Base-by-base conservation (phyloP, 805 yeast genomes). In the Komagataella populi region DNA sequence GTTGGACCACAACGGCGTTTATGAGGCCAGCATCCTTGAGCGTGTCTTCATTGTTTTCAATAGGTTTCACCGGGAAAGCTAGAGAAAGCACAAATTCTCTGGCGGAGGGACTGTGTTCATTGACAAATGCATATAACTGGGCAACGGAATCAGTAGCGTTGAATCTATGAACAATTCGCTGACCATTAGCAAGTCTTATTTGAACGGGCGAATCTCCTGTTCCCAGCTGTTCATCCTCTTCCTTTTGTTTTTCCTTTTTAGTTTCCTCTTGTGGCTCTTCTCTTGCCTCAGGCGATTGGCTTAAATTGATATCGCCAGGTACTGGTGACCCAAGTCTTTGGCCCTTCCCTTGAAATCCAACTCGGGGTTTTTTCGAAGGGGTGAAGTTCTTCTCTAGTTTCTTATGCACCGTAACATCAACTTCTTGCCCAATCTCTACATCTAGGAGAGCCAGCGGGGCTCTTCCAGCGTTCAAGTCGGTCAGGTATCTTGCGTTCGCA, bases 401-500 rank as follows among this genome's bases (percentile, higher is more conserved):
- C 61, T 83, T 82, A 53, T 76, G 75, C n/a, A 93, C 93, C 45
- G 81, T 78, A 17, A 91, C 96, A 61, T 90, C 96, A 23, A 93
- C 98, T 55, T 86, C 93, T 70, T 91, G 97, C 48, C 95, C 96
- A 62, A 81, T 81, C 59, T 83, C 80, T 16, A 91, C 97, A 56
- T 86, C 80, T 56, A 93, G 72, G 50, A 93, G 68, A 36, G 84
- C 77, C 55, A 91, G 68, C 17, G 99, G 99, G 0, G 96, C 99
- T 53, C 95, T 75, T 7, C 99, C 99, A 52, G 81, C 76, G 61
- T 87, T 85, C 66, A 93, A 75, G 57, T 90, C 93, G 56, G 81
- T 76, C 59, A 93, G 71, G 56, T 87, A 84, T 47, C 74, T 77
- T 48, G 82, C 82, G 63, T 91, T 93, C n/a, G 77, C 80, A 5